These are phyloP conservation scores for Podaxis pistillaris DNA, from an alignment of 768 basidiomycete species.

Conservation along the genomic window DNA sequence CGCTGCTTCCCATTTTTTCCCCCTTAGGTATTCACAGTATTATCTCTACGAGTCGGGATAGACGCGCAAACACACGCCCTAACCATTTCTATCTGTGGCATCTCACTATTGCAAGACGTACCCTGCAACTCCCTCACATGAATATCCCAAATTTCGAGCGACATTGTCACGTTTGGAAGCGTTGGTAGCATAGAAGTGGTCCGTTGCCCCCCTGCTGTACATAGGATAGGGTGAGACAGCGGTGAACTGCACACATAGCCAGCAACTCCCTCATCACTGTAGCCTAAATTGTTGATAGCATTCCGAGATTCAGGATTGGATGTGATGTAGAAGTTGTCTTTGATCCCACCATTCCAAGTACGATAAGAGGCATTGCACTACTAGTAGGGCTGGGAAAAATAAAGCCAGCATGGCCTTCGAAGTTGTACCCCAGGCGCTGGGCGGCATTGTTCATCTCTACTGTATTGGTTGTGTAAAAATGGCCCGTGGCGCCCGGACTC, in stretches of 20 bases:
- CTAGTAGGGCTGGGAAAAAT: background rate
- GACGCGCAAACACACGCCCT: too few species aligned
- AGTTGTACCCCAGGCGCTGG: background rate
- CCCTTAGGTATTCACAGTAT: too few species aligned
- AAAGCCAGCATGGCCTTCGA: background rate
- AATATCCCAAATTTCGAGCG: too few species aligned
- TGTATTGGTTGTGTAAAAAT: background rate
- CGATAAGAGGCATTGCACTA: background rate
- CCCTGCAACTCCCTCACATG: too few species aligned
- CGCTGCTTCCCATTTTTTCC: too few species aligned
- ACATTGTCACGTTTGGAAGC: background rate
- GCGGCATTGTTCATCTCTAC: background rate
- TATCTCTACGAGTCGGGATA: too few species aligned
- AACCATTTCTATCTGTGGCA: too few species aligned
- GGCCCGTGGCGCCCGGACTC: background rate
- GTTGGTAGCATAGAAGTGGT: too few species aligned
- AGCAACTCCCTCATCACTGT: background rate
- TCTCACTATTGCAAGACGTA: too few species aligned
- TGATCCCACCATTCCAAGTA: background rate
- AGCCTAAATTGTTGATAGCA: background rate
- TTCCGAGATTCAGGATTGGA: background rate
- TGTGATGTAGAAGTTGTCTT: background rate
- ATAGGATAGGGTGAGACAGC: too few species aligned
- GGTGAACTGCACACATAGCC: too few species aligned
- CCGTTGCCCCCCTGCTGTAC: too few species aligned